These are phyloP conservation scores for Pichia gijzeniarum DNA, from an alignment of 805 yeast genomes.

Conservation along the genomic window DNA sequence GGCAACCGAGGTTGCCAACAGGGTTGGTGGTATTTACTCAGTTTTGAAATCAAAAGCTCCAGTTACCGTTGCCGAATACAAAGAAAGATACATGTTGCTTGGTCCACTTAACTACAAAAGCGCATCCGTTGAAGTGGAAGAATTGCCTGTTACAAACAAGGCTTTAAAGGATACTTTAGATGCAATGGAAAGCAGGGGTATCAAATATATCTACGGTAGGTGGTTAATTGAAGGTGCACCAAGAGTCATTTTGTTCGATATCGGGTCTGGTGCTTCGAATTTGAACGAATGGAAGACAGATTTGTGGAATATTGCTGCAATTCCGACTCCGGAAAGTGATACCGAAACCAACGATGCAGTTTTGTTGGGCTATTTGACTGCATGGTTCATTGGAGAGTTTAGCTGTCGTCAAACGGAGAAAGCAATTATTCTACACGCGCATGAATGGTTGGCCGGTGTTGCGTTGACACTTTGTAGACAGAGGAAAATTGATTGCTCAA, in stretches of 20 bases:
- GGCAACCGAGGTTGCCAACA: constrained; percentile 95
- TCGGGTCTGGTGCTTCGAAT: constrained; percentile 61
- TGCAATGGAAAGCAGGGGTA: constrained; percentile 77
- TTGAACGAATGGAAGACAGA: constrained; percentile 93
- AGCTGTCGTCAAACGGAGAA: constrained; percentile 76
- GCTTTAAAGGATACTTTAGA: constrained; percentile 57
- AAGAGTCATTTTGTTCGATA: constrained; percentile 80
- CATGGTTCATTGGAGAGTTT: constrained; percentile 96
- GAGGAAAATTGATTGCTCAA: constrained; percentile 86
- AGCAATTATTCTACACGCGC: constrained; percentile 91
- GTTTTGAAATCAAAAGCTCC: constrained; percentile 96
- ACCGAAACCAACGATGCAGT: constrained; percentile 89
- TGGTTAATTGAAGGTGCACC: constrained; percentile 99
- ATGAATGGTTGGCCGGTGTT: constrained; percentile 98
- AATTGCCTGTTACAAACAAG: constrained; percentile 42
- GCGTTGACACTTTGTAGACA: constrained; percentile 89
- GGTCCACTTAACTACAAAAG: constrained; percentile 78
- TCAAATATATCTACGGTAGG: constrained; percentile 79
- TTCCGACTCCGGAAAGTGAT: constrained; percentile 90
- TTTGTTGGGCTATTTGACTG: constrained; percentile 83
- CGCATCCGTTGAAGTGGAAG: constrained; percentile 79
- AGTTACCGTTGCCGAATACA: constrained; percentile 88
- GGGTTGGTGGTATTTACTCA: constrained; percentile 97
- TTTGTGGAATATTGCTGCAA: constrained; percentile 84
- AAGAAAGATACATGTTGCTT: constrained; percentile 74